These are phyloP conservation scores for Nissolia schottii DNA, from an alignment of 306 rosid genomes.

Conservation along the genomic window DNA sequence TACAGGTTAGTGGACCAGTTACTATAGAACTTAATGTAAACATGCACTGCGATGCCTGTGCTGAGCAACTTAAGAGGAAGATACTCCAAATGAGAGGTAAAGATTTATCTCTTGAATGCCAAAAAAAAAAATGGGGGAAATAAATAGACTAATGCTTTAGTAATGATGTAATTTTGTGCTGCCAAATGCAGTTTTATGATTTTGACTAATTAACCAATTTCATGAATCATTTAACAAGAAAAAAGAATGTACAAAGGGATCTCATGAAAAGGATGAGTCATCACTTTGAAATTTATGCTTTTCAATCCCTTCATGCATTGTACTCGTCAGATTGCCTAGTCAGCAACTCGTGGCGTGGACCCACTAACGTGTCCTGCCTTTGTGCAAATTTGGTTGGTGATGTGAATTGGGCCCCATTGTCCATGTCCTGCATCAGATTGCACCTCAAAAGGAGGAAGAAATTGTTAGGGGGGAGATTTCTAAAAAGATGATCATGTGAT, in stretches of 20 bases:
- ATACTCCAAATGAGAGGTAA: conserved; percentile 97
- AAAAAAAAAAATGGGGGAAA: conserved; percentile 1
- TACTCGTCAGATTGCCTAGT: conserved; percentile 25
- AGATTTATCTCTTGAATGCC: conserved; percentile 5
- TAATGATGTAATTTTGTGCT: conserved; percentile 2
- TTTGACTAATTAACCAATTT: conserved; percentile 21
- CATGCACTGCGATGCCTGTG: conserved; percentile 98
- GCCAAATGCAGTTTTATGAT: conserved; percentile 14
- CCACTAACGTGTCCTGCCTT: conserved; percentile 22
- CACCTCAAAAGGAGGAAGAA: conserved; percentile 14
- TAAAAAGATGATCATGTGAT: not conserved
- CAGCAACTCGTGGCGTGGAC: conserved; percentile 19
- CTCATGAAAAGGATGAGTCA: conserved; percentile 24
- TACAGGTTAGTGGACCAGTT: conserved; percentile 64
- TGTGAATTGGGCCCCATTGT: conserved; percentile 9
- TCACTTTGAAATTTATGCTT: conserved; percentile 12
- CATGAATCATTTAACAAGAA: not conserved
- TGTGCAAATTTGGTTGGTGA: not conserved
- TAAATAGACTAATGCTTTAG: conserved; percentile 19
- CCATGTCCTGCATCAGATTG: conserved; percentile 24
- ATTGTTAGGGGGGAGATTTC: not conserved
- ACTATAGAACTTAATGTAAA: conserved; percentile 83
- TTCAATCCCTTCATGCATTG: conserved; percentile 7
- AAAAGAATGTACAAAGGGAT: not conserved
- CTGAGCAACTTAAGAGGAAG: conserved; percentile 81